Percentiles rank a stretch among this genome's conserved stretches.
Conservation (phyloP, 2,329 filamentous ascomycete genomes). For the Fusarium tanahbumbuense region DNA sequence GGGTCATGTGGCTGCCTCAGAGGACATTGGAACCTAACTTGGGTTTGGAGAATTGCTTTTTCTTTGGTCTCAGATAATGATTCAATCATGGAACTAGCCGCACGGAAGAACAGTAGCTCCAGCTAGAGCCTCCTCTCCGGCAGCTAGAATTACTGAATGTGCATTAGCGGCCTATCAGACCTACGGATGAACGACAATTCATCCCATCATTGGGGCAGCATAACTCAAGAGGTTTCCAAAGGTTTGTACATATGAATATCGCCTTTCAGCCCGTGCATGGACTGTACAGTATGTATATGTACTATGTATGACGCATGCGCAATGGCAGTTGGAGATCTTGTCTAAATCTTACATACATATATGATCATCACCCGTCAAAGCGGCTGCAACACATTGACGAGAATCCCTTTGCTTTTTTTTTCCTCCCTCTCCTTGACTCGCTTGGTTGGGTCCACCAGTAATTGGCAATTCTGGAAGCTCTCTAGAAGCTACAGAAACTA, state of each 20-base stretch:
- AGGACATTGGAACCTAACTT: not conserved
- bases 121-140: conserved; percentile 27
- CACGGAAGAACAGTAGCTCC: conserved; percentile 43
- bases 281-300: not conserved
- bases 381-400: conserved; percentile 26
- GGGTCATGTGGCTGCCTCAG: not conserved
- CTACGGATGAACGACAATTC: not conserved
- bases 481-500: conserved; percentile 19
- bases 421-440: conserved; percentile 17
- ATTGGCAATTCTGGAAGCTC: conserved; percentile 34
- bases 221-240: conserved; percentile 3
- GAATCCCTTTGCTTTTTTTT: conserved; percentile 28
- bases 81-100: conserved; percentile 25
- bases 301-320: conserved; percentile 2
- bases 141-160: conserved; percentile 17
- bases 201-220: conserved; percentile 1
- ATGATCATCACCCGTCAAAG: conserved; percentile 18
- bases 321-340: conserved; percentile 20
- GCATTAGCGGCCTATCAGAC: conserved; percentile 35
- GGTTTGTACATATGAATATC: not conserved
- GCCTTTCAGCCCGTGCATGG: not conserved
- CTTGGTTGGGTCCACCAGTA: conserved; percentile 21
- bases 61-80: not conserved
- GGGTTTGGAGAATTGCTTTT: not conserved
- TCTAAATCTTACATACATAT: conserved; percentile 29